Percentiles rank a stretch among this genome's conserved stretches.
Evolutionary conservation across 2,329 filamentous ascomycete genomes (phyloP).

Genomic region (Aspergillus glaucus): DNA sequence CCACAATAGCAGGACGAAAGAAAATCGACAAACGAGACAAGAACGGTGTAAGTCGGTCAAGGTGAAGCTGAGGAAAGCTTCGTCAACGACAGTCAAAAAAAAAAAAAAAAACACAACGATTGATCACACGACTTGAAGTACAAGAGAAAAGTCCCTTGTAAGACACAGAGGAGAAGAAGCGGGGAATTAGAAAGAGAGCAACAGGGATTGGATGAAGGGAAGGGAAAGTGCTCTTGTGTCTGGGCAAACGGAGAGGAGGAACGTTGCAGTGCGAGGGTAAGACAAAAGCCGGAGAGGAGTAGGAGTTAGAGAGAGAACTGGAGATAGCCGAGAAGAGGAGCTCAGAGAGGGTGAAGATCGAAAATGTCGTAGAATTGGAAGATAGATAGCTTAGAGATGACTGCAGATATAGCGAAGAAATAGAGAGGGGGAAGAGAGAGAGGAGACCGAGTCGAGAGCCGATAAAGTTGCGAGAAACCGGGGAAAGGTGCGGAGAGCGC

Average conservation of each 20-base stretch:
- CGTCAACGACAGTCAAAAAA: background rate
- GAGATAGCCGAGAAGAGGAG: background rate
- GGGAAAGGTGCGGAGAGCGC: slow-evolving; percentile 1
- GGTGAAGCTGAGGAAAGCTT: background rate
- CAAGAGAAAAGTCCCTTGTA: background rate
- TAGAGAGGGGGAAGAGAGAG: slow-evolving; percentile 1
- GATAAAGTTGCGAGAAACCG: background rate
- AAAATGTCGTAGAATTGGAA: slow-evolving; percentile 9
- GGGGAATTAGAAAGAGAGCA: background rate
- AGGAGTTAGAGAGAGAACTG: background rate
- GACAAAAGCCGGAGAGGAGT: slow-evolving; percentile 1
- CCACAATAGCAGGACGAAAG: slow-evolving; percentile 6
- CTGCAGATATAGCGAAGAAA: background rate
- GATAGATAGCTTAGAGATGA: background rate
- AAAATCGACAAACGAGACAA: slow-evolving; percentile 2
- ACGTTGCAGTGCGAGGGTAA: background rate
- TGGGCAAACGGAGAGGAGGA: background rate
- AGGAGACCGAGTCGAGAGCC: background rate
- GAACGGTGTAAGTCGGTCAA: background rate
- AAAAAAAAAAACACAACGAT: background rate
- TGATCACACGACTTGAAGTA: background rate
- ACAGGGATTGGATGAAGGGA: slow-evolving; percentile 1
- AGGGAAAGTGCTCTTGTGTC: background rate
- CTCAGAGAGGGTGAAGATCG: background rate
- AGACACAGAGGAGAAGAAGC: background rate